phyloP scores from a whole-genome alignment of 2,329 filamentous ascomycete species.

The Cordyceps cicadae region DNA sequence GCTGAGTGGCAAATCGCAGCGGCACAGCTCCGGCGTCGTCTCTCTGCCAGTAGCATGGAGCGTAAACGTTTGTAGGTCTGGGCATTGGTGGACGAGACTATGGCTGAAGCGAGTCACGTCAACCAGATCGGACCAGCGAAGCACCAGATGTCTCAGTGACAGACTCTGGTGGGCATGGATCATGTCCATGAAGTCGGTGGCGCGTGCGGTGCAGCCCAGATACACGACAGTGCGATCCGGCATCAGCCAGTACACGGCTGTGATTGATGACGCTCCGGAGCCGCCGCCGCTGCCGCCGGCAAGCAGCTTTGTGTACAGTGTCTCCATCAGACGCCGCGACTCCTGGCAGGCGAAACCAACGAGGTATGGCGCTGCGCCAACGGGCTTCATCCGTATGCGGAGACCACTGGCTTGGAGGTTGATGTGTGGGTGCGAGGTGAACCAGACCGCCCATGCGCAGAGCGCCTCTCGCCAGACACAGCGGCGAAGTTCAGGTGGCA shows the following conservation, averaged over 20 bases:
- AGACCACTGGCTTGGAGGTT: conserved; percentile 9
- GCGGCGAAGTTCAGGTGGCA: conserved; percentile 6
- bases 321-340: conserved; percentile 3
- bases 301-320: conserved; percentile 1
- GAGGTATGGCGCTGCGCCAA: not conserved
- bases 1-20: conserved; percentile 4
- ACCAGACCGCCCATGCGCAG: conserved; percentile 8
- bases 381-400: conserved; percentile 3
- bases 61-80: conserved; percentile 1
- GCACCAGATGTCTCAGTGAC: conserved; percentile 4
- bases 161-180: conserved; percentile 4
- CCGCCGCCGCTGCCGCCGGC: not conserved
- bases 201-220: conserved; percentile 8
- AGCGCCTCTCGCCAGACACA: conserved; percentile 7
- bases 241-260: conserved; percentile 7
- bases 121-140: conserved; percentile 5
- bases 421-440: conserved; percentile 6
- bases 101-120: conserved; percentile 4
- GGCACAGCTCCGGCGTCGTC: conserved; percentile 4
- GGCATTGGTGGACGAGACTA: not conserved
- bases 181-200: conserved; percentile 9
- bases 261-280: not conserved
- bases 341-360: conserved; percentile 8
- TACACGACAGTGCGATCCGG: conserved; percentile 6
- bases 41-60: conserved; percentile 1